Base-by-base conservation (phyloP, 2,329 filamentous ascomycete genomes). In the Tolypocladium tundrense region DNA sequence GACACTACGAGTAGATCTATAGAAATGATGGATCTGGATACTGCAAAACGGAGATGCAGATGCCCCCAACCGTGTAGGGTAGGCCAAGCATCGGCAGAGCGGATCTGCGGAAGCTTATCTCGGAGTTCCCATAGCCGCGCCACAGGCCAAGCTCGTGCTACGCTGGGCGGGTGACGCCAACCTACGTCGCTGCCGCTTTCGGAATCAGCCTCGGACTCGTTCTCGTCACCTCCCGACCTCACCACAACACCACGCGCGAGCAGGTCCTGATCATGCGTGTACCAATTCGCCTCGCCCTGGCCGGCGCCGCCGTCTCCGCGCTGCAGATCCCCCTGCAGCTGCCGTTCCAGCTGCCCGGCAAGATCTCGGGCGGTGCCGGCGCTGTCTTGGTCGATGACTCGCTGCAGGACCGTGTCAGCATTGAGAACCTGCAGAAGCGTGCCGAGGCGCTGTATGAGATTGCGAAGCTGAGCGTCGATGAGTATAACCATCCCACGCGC, bases 401-500 rank as follows among this genome's bases (percentile, higher is more conserved):
- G 16, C 75, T 88, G 2, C 82, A 88, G 70, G 73, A 71, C 19
- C 74, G 73, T 59, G 86, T 90, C 70, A 76, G 73, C 21, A 70
- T 72, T 45, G 72, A 81, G 21, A 82, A 79, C 31, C 79, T 90
- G 8, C 70, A 86, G 48, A 70, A 75, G 6, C 81, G 85, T 24
- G 83, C 87, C 5, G 75, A 85, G 64, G 70, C 82, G 45, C 79
- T 90, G 10, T 88, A 81, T 64, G 73, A 80, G 55, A 80, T 88
- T 57, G 86, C 87, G 0, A 75, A 85, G 68, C 73, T 79, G 56
- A 78, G 79, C 13, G 73, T 80, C 60, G 74, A 78, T 1, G 83
- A 88, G 61, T 88, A 84, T 66, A 81, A 81, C 60, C 86, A 86
- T 64, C 87, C 87, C 1, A 90, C 87, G 1, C 79, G 87, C 56